A percentile compares a stretch with the other conserved stretches of the same genome.
Evolutionary conservation across 2,329 filamentous ascomycete species (phyloP).

Genomic region (Pezizomycotina sp.): DNA sequence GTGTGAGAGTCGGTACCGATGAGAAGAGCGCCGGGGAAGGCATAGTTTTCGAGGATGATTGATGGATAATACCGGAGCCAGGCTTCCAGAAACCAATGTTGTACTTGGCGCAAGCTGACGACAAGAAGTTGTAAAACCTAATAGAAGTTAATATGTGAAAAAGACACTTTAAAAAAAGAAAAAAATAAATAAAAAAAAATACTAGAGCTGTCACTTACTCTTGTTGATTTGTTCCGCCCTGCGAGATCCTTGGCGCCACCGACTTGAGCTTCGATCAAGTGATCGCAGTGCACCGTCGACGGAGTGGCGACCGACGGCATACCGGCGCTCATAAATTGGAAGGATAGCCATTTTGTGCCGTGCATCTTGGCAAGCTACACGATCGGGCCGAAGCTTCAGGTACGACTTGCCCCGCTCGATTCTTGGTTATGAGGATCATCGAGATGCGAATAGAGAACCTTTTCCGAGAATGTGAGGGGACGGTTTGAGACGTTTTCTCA

Average conservation of each 20-base stretch:
- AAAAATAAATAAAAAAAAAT: neutral
- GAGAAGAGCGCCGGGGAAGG: constrained; percentile 93
- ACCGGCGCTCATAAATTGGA: constrained; percentile 98
- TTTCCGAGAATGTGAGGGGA: constrained; percentile 89
- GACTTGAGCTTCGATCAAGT: constrained; percentile 94
- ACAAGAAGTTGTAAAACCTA: constrained; percentile 82
- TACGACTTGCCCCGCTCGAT: constrained; percentile 93
- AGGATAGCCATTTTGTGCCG: constrained; percentile 99
- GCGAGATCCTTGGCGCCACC: constrained; percentile 88
- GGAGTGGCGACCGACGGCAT: constrained; percentile 92
- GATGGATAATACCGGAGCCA: constrained; percentile 97
- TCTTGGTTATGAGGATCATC: constrained; percentile 94
- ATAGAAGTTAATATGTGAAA: too few species aligned
- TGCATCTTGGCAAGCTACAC: constrained; percentile 97
- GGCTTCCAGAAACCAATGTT: constrained; percentile 99
- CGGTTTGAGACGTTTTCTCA: constrained; percentile 78
- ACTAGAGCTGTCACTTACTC: constrained; percentile 26
- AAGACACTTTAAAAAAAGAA: neutral
- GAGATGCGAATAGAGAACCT: constrained; percentile 96
- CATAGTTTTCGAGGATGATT: constrained; percentile 98
- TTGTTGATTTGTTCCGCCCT: constrained; percentile 90
- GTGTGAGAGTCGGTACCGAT: constrained; percentile 98
- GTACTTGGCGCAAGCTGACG: constrained; percentile 91
- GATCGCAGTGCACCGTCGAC: constrained; percentile 93
- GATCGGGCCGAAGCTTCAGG: constrained; percentile 88